These are phyloP conservation scores for Solanum chilense DNA, from an alignment of 257 asterid genomes.

Conservation along the genomic window DNA sequence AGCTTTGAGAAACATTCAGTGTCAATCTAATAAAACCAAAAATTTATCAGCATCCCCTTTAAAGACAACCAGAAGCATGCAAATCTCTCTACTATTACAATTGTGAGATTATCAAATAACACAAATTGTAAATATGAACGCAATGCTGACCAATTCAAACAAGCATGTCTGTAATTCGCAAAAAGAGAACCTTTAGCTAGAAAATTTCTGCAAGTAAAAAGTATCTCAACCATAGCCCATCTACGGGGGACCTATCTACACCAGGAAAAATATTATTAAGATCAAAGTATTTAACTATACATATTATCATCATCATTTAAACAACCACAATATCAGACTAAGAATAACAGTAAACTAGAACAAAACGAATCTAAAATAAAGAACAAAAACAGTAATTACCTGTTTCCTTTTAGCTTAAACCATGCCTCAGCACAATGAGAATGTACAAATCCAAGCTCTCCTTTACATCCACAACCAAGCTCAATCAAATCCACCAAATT, in stretches of 20 bases:
- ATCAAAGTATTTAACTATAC: not conserved
- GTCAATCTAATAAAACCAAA: not conserved
- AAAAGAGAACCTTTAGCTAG: not conserved
- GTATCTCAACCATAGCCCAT: not conserved
- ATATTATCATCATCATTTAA: not conserved
- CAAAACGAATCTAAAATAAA: not conserved
- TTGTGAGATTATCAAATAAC: not conserved
- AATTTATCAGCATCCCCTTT: not conserved
- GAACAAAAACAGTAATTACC: constrained; percentile 20
- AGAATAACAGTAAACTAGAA: not conserved
- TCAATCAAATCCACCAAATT: constrained; percentile 39
- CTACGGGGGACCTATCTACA: not conserved
- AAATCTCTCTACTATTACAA: not conserved
- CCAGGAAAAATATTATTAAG: not conserved
- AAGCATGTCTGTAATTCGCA: not conserved
- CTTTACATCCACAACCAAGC: constrained; percentile 91
- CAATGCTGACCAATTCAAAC: not conserved
- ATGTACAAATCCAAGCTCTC: constrained; percentile 79
- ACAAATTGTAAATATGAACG: not conserved
- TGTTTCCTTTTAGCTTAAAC: constrained; percentile 62
- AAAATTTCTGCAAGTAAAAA: not conserved
- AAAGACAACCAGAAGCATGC: not conserved
- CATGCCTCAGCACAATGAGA: constrained; percentile 64
- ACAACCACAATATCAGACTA: not conserved
- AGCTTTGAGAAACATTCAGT: not conserved